Conservation (phyloP, 345 rosid genomes). For the Psidium friedrichsthalianum region DNA sequence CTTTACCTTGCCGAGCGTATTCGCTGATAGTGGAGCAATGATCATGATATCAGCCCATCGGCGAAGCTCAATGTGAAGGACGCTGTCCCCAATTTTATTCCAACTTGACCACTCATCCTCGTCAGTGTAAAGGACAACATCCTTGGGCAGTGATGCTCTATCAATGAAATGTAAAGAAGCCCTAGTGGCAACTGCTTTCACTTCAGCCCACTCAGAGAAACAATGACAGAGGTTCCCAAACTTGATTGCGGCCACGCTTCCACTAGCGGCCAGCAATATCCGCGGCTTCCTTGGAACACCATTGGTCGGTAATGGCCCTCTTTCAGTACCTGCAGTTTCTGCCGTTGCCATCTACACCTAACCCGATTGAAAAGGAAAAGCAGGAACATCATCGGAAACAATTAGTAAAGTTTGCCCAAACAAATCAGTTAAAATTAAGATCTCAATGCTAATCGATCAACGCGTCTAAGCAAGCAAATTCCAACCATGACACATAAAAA, state of each 20-base stretch:
- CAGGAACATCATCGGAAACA: background rate
- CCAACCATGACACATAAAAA: background rate
- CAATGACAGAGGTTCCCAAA: slow-evolving; percentile 78
- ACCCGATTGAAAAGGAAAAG: background rate
- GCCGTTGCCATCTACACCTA: slow-evolving; percentile 5
- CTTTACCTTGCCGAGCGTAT: slow-evolving; percentile 85
- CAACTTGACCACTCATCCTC: slow-evolving; percentile 90
- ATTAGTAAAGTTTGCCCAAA: background rate
- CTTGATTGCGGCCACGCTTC: slow-evolving; percentile 89
- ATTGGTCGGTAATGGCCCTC: slow-evolving; percentile 19
- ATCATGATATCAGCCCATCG: slow-evolving; percentile 94
- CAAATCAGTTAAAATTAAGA: background rate
- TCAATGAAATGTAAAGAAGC: slow-evolving; percentile 82
- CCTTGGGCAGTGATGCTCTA: slow-evolving; percentile 52
- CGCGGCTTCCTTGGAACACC: slow-evolving; percentile 37
- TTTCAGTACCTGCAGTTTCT: slow-evolving; percentile 18
- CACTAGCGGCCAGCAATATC: slow-evolving; percentile 76
- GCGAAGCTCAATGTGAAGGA: slow-evolving; percentile 86
- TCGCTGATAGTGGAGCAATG: slow-evolving; percentile 87
- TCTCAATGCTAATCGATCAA: background rate
- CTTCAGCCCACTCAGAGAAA: slow-evolving; percentile 88
- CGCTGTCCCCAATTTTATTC: slow-evolving; percentile 75
- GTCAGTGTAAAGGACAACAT: slow-evolving; percentile 64
- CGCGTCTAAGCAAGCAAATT: background rate
- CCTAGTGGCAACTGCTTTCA: slow-evolving; percentile 66